Base-by-base conservation (phyloP, 2,329 filamentous ascomycete genomes). In the Daldinia sp. region DNA sequence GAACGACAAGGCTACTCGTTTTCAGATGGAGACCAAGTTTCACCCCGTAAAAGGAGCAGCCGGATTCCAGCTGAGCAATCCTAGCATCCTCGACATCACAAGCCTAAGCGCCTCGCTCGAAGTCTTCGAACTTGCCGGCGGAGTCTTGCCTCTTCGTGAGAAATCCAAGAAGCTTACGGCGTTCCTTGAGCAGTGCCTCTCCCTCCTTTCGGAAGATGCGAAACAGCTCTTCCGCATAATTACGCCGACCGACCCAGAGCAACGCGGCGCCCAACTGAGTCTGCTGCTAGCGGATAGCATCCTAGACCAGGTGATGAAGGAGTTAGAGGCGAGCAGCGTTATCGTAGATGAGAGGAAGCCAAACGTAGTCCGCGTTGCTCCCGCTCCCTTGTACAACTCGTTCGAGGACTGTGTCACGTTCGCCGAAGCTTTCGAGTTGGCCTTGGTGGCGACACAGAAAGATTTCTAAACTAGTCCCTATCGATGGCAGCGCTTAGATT, bases 11-110 rank as follows among this genome's bases (percentile, higher is more conserved):
- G 78, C 79, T 48, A 88, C 85, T 33, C 84, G 92, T 2, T 94
- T 95, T 78, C 82, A 83, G n/a, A 94, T 94, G 92, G 86, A 88
- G n/a, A 93, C 90, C 56, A 77, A 85, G 78, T 94, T 94, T 77
- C 81, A 87, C 12, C 92, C 92, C 3, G 91, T 92, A 55, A 82
- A 86, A 2, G 92, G 92, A 20, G 92, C 92, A 0, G 89, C 88
- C 9, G 92, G 92, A 2, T 95, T 91, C 77, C 92, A 94, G 77
- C 80, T 94, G 41, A 92, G 89, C 48, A 95, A 95, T 74, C 92
- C 92, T 0, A 91, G 87, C 33, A 89, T 91, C 15, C 81, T 93
- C n/a, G 92, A 94, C 75, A 87, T 92, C 69, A 92, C 89, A 12
- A 88, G 90, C 33, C 83, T 94, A 10, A 81, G 87, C 55, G 90